Evolutionary conservation across 352 stramenopile species (phyloP), one percentile per base, ranked within the genome.

Genomic region (Chrysophaeum taylorii): DNA sequence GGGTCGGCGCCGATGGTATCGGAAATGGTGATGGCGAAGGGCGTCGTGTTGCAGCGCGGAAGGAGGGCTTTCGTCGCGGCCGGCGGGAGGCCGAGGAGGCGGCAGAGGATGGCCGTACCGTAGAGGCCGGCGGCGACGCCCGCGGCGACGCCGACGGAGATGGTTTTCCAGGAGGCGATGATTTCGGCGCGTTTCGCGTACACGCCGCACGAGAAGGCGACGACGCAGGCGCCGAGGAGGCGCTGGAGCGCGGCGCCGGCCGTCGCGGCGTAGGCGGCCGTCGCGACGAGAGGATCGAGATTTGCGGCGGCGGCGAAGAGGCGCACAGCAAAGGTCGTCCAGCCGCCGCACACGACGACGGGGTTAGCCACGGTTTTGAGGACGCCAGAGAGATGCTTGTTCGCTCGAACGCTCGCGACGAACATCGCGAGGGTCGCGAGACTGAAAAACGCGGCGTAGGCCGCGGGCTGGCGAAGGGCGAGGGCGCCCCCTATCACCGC

Each of bases 111-210:
- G 9, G 52, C 52, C 52, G 52, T 63, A 31, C 52, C 52, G 52
- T 63, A 63, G 5, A 63, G 12, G 52, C 52, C 52, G 52, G 39
- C 52, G 27, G 27, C 52, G 7, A 63, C 52, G 52, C 52, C 29
- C 25, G 52, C 25, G 52, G 23, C 52, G 27, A 31, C 39, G 9
- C 9, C n/a, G 9, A 31, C 52, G 27, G 25, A 25, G 25, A 63
- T 31, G n/a, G 52, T 2, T 63, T 63, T 63, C 52, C 25, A 35
- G 52, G 36, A 41, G 9, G 5, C 25, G 2, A 15, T 33, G 52
- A 63, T 31, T 7, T 63, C 52, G 5, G 12, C 2, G 15, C 52
- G 25, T 5, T 31, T 9, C 25, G 9, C 52, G 33, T 63, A 63
- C 9, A 63, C 52, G 52, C 52, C 52, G 52, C 7, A 9, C 27